A percentile compares a stretch with the other conserved stretches of the same genome.
Evolutionary conservation across 352 stramenopile genomes (phyloP).

Genomic region (Peronospora farinosa): DNA sequence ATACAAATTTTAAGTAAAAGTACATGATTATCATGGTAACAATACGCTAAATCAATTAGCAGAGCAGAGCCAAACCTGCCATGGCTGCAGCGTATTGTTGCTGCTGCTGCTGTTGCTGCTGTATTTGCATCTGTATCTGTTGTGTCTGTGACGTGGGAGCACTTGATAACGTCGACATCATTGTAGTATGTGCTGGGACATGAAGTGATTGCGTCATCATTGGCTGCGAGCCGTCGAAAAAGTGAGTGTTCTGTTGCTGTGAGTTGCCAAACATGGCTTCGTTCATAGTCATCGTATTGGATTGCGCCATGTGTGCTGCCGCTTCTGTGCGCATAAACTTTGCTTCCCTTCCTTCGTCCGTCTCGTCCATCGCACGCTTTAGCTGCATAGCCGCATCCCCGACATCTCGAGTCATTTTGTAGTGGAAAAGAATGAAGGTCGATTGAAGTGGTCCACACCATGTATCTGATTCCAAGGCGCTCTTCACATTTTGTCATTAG

Average conservation of each 20-base stretch:
- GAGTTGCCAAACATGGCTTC: conserved; percentile 23
- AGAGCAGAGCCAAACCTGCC: conserved; percentile 12
- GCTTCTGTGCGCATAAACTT: conserved; percentile 37
- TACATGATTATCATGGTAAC: not conserved
- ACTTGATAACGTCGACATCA: conserved; percentile 24
- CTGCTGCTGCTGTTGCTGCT: conserved; percentile 34
- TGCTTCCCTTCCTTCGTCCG: conserved; percentile 19
- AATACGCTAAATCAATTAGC: not conserved
- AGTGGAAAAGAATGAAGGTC: conserved; percentile 4
- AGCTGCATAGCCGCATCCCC: conserved; percentile 16
- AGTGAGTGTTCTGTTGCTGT: conserved; percentile 21
- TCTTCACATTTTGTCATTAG: not conserved
- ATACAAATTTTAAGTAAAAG: not conserved
- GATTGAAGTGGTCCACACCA: conserved; percentile 10
- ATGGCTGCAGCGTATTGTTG: conserved; percentile 31
- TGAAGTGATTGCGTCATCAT: conserved; percentile 26
- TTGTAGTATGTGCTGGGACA: conserved; percentile 16
- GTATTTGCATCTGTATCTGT: conserved; percentile 32
- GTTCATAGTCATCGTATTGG: conserved; percentile 22
- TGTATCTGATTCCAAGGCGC: not conserved
- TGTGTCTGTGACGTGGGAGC: conserved; percentile 24
- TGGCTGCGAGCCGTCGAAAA: conserved; percentile 30
- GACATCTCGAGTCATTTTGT: conserved; percentile 18
- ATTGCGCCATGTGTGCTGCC: conserved; percentile 8
- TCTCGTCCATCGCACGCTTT: conserved; percentile 22